Conservation (phyloP, 495 filamentous ascomycete species). For the Aspergillus steynii region DNA sequence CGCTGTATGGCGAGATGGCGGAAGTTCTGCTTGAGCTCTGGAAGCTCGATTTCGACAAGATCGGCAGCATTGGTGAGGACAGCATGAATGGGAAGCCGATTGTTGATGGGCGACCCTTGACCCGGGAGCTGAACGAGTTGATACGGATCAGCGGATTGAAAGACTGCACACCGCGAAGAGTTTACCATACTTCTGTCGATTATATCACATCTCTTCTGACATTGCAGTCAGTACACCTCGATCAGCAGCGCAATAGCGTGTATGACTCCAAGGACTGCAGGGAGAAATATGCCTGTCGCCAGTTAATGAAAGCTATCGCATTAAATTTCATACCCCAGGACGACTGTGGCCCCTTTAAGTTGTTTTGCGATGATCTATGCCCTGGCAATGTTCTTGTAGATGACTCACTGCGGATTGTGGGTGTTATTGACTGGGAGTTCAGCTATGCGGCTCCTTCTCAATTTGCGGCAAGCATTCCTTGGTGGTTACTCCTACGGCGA, state of each 20-base stretch:
- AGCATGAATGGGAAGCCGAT: not conserved
- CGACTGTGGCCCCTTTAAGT: conserved; percentile 29
- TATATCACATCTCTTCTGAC: conserved; percentile 41
- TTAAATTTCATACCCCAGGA: conserved; percentile 21
- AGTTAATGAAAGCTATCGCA: conserved; percentile 19
- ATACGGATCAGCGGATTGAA: conserved; percentile 16
- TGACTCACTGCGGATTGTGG: conserved; percentile 16
- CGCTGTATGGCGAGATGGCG: conserved; percentile 33
- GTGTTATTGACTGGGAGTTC: conserved; percentile 24
- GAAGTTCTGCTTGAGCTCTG: conserved; percentile 33
- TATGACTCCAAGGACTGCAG: conserved; percentile 39
- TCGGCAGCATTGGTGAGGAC: conserved; percentile 10
- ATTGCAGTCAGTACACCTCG: conserved; percentile 40
- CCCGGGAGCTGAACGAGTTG: conserved; percentile 26
- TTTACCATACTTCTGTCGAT: conserved; percentile 28
- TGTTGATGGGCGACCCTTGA: conserved; percentile 18
- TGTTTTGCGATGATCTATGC: conserved; percentile 33
- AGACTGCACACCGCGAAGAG: not conserved
- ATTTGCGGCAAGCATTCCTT: conserved; percentile 19
- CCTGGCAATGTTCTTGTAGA: conserved; percentile 30
- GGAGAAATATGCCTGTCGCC: conserved; percentile 33
- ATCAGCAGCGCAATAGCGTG: conserved; percentile 42
- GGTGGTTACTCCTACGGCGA: conserved; percentile 19
- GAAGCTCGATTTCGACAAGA: conserved; percentile 15
- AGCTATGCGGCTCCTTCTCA: conserved; percentile 18